Evolutionary conservation across 2,329 filamentous ascomycete genomes (phyloP).

Genomic region (Alternaria conjuncta): DNA sequence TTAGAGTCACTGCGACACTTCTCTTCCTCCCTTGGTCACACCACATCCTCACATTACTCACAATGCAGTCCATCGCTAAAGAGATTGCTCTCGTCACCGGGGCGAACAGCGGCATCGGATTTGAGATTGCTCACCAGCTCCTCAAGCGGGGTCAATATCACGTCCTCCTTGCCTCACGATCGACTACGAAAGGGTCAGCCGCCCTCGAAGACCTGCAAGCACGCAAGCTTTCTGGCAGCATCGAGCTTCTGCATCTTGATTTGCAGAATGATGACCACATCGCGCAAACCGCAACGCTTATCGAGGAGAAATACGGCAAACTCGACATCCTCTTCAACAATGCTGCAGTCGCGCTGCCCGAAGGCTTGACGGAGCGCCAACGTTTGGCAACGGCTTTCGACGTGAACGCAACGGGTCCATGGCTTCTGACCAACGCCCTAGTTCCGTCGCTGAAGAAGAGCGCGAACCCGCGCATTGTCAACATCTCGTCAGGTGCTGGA

Average conservation of each 20-base stretch:
- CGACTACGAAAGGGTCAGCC: conserved; percentile 30
- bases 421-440: conserved; percentile 30
- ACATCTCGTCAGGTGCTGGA: conserved; percentile 45
- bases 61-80: conserved; percentile 29
- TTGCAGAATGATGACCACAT: conserved; percentile 53
- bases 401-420: conserved; percentile 39
- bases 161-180: conserved; percentile 33
- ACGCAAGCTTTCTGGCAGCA: conserved; percentile 34
- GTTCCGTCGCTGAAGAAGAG: conserved; percentile 26
- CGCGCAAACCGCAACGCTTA: conserved; percentile 39
- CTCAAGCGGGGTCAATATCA: conserved; percentile 47
- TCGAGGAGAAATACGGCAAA: conserved; percentile 38
- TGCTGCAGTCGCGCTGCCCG: conserved; percentile 36
- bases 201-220: conserved; percentile 35
- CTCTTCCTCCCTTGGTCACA: background rate
- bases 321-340: conserved; percentile 51
- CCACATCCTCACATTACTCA: background rate
- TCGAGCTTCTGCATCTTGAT: conserved; percentile 53
- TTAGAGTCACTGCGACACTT: background rate
- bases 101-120: conserved; percentile 59
- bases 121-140: conserved; percentile 52
- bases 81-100: conserved; percentile 48
- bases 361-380: conserved; percentile 29
- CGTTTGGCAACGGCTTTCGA: conserved; percentile 35
- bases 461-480: conserved; percentile 40